Conservation (phyloP, 2,329 filamentous ascomycete genomes). For the Alternaria alternata region DNA sequence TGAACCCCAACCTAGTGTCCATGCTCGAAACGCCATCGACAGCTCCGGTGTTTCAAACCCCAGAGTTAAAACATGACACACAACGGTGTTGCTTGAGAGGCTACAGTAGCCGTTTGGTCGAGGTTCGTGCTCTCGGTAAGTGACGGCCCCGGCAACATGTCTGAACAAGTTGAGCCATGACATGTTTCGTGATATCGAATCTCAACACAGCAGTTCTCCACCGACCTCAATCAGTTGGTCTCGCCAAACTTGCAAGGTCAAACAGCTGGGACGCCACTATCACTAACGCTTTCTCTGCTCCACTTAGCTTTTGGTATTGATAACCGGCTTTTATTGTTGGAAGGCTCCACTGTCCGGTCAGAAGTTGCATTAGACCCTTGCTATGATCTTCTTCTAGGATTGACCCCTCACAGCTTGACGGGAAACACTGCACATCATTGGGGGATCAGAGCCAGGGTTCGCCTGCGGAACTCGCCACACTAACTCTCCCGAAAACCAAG, state of each 20-base stretch:
- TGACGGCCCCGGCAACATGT: constrained; percentile 6
- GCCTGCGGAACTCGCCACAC: constrained; percentile 7
- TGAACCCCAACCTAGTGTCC: not conserved
- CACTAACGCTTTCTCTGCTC: not conserved
- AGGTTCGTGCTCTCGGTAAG: constrained; percentile 2
- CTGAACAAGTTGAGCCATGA: constrained; percentile 13
- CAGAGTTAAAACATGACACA: constrained; percentile 15
- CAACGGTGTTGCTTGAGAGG: constrained; percentile 13
- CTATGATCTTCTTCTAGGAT: constrained; percentile 9
- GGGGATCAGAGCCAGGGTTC: constrained; percentile 10
- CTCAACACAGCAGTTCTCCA: constrained; percentile 1
- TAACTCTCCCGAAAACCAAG: constrained; percentile 2
- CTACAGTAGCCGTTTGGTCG: constrained; percentile 9
- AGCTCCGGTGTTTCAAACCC: constrained; percentile 18
- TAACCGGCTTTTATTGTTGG: not conserved
- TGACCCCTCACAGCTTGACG: constrained; percentile 17
- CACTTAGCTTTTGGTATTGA: not conserved
- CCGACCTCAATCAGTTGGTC: not conserved
- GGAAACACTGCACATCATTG: constrained; percentile 19
- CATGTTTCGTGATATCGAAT: constrained; percentile 19
- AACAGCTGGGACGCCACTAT: not conserved
- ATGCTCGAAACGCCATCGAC: constrained; percentile 14
- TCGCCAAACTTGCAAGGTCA: not conserved
- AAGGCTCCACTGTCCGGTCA: constrained; percentile 4
- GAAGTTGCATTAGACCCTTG: constrained; percentile 15